Conservation (phyloP, 116 monocot species). For the Cymodocea nodosa region DNA sequence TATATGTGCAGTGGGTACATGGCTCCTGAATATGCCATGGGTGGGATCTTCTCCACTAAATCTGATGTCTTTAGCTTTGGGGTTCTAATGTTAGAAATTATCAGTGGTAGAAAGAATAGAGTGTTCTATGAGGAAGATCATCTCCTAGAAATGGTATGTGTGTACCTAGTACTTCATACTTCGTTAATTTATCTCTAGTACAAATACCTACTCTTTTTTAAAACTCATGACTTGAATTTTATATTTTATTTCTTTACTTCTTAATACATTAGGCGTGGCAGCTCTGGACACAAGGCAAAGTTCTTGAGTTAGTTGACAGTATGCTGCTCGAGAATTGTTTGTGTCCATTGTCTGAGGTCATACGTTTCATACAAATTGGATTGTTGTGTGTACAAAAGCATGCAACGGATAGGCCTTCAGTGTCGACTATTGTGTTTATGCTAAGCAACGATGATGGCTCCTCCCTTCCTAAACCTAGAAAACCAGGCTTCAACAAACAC, state of each 20-base stretch:
- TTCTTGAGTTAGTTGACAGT: conserved; percentile 15
- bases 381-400: conserved; percentile 20
- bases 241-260: background rate
- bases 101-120: background rate
- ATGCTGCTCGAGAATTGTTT: background rate
- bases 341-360: conserved; percentile 2
- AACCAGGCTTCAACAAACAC: background rate
- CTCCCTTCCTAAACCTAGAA: conserved; percentile 16
- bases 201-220: background rate
- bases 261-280: conserved; percentile 10
- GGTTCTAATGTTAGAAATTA: conserved; percentile 1
- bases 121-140: background rate
- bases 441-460: conserved; percentile 12
- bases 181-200: no score
- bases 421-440: conserved; percentile 24
- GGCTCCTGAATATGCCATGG: conserved; percentile 1
- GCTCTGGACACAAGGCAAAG: conserved; percentile 10
- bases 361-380: conserved; percentile 19
- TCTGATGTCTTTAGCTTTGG: conserved; percentile 11
- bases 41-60: conserved; percentile 3
- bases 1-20: conserved; percentile 12
- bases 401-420: conserved; percentile 14
- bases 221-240: background rate
- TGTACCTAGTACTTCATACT: background rate
- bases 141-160: background rate